phyloP scores from a whole-genome alignment of 2,329 filamentous ascomycete species.

The Colletotrichum eleusines region DNA sequence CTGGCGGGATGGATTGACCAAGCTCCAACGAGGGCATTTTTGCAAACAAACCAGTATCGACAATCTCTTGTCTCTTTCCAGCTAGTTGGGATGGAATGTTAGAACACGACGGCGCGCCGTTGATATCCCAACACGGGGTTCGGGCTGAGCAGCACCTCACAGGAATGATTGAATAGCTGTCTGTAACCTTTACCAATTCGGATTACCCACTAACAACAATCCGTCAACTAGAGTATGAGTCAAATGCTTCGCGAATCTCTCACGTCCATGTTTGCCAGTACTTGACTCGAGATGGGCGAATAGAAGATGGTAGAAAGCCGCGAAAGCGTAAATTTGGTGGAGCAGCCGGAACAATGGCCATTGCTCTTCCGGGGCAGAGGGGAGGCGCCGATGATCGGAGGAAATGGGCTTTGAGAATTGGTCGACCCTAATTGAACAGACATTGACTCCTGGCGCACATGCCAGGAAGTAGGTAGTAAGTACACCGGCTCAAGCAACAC shows the following conservation, averaged over 20 bases:
- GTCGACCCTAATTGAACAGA: neutral
- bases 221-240: neutral
- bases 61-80: neutral
- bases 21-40: constrained; percentile 65
- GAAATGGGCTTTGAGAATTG: neutral
- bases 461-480: neutral
- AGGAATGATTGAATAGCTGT: neutral
- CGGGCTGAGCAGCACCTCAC: neutral
- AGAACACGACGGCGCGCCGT: neutral
- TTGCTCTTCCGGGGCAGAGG: neutral
- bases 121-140: too few species aligned
- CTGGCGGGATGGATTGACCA: constrained; percentile 80
- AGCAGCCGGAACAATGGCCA: neutral
- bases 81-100: neutral
- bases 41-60: neutral
- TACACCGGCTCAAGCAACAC: too few species aligned
- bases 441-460: neutral
- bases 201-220: neutral
- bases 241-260: neutral
- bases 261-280: neutral
- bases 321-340: neutral
- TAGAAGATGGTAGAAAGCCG: neutral
- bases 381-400: constrained; percentile 20
- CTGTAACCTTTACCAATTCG: neutral
- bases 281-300: constrained; percentile 14